These are phyloP conservation scores for Podospora sp. DNA, from an alignment of 495 filamentous ascomycete genomes.

Conservation along the genomic window DNA sequence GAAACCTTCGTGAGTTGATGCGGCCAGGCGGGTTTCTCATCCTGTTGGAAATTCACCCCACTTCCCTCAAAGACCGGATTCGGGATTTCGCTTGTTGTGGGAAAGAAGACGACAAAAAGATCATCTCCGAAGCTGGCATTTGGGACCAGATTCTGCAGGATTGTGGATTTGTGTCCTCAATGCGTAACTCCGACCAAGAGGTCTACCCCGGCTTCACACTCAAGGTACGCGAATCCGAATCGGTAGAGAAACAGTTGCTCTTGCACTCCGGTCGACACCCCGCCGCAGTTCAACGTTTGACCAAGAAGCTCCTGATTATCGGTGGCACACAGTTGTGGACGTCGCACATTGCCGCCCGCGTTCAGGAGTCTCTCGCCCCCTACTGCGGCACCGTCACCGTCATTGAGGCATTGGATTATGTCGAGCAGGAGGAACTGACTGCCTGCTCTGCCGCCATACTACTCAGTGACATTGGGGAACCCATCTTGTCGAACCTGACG, in stretches of 20 bases:
- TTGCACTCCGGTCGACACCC: conserved; percentile 16
- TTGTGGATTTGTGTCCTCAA: conserved; percentile 35
- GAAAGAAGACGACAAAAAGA: neutral
- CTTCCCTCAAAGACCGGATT: conserved; percentile 28
- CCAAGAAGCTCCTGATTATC: conserved; percentile 39
- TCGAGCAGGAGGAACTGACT: conserved; percentile 17
- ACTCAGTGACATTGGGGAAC: conserved; percentile 42
- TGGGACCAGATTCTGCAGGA: conserved; percentile 42
- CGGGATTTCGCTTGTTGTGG: conserved; percentile 16
- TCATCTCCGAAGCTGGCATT: conserved; percentile 28
- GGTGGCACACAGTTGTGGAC: conserved; percentile 28
- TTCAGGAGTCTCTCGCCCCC: conserved; percentile 25
- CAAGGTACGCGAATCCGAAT: conserved; percentile 41
- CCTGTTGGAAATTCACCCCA: conserved; percentile 31
- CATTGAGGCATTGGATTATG: conserved; percentile 28
- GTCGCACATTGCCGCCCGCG: conserved; percentile 20
- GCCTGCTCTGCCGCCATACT: conserved; percentile 38
- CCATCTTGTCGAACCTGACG: conserved; percentile 42
- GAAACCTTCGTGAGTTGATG: conserved; percentile 38
- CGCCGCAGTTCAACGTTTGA: neutral
- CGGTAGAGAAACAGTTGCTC: conserved; percentile 22
- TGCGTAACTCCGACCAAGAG: conserved; percentile 34
- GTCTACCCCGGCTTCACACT: conserved; percentile 36
- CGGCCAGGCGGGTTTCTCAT: conserved; percentile 46
- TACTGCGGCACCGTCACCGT: conserved; percentile 28